Percentiles rank a stretch among this genome's conserved stretches.
Evolutionary conservation across 148 eudicot species (phyloP).

Genomic region (Cornus suecica): DNA sequence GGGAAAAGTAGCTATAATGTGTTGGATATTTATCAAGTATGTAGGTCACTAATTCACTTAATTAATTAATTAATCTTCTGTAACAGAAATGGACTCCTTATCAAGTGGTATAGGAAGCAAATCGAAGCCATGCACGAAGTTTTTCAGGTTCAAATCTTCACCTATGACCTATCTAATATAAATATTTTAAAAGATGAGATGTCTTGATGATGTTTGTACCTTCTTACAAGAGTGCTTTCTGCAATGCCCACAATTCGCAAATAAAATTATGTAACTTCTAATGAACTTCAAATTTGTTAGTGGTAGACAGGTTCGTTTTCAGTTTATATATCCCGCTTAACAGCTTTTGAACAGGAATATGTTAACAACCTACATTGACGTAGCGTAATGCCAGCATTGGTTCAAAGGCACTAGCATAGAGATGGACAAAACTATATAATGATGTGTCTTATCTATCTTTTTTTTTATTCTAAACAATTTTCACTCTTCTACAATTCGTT

Average conservation of each 20-base stretch:
- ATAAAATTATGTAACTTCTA: background rate
- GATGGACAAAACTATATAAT: background rate
- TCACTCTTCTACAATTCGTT: background rate
- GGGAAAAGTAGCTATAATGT: background rate
- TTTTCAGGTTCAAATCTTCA: conserved; percentile 48
- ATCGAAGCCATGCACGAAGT: conserved; percentile 92
- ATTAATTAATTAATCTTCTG: conserved; percentile 60
- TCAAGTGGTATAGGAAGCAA: conserved; percentile 89
- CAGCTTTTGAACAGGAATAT: background rate
- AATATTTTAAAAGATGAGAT: background rate
- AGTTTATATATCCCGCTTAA: background rate
- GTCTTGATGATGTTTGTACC: background rate
- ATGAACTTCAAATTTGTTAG: background rate
- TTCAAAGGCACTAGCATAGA: background rate
- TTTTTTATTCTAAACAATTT: too few species aligned
- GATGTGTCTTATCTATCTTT: too few species aligned
- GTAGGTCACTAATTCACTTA: too few species aligned
- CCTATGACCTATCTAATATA: conserved; percentile 28
- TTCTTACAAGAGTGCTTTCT: background rate
- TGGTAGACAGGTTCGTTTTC: background rate
- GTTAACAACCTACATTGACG: background rate
- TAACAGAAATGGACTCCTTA: conserved; percentile 66
- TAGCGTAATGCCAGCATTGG: background rate
- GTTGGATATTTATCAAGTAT: conserved; percentile 1
- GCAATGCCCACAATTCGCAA: background rate